Evolutionary conservation across 2,329 filamentous ascomycete genomes (phyloP).

Genomic region (Tolypocladium guangdongense): DNA sequence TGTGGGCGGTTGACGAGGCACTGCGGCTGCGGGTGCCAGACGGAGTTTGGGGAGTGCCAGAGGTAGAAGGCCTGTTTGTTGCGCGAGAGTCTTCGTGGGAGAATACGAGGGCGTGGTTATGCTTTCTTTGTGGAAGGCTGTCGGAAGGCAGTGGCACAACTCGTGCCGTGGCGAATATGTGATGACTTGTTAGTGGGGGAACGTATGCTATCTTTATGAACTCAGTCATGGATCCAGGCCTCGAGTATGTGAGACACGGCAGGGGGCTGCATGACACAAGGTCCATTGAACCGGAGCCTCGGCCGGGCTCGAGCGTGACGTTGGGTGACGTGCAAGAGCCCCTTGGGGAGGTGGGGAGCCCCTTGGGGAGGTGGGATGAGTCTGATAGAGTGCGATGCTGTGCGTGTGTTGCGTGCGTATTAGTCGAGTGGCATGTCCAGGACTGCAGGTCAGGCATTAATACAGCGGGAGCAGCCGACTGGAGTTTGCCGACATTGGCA

Average conservation of each 20-base stretch:
- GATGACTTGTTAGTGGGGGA: too few relatives aligned
- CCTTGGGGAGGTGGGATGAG: too few relatives aligned
- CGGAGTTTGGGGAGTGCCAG: constrained; percentile 21
- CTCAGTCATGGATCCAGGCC: background rate
- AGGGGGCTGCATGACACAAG: background rate
- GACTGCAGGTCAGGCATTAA: too few relatives aligned
- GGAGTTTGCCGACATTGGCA: background rate
- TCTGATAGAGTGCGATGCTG: too few relatives aligned
- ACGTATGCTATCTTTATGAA: too few relatives aligned
- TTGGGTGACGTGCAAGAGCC: background rate
- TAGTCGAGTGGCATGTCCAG: background rate
- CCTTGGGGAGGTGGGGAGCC: too few relatives aligned
- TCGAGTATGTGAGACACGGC: background rate
- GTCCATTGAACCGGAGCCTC: background rate
- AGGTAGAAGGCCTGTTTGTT: background rate
- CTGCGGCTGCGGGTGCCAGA: constrained; percentile 26
- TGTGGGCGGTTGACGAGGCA: constrained; percentile 26
- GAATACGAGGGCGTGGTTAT: background rate
- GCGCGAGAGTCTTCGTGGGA: background rate
- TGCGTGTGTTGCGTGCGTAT: too few relatives aligned
- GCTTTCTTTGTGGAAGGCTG: too few relatives aligned
- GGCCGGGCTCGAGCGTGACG: background rate
- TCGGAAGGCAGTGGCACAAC: too few relatives aligned
- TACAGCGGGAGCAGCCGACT: background rate
- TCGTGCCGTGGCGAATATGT: too few relatives aligned